A percentile compares a stretch with the other conserved stretches of the same genome.
Evolutionary conservation across 1,284 basidiomycete species (phyloP).

Genomic region (Naganishia sp.): DNA sequence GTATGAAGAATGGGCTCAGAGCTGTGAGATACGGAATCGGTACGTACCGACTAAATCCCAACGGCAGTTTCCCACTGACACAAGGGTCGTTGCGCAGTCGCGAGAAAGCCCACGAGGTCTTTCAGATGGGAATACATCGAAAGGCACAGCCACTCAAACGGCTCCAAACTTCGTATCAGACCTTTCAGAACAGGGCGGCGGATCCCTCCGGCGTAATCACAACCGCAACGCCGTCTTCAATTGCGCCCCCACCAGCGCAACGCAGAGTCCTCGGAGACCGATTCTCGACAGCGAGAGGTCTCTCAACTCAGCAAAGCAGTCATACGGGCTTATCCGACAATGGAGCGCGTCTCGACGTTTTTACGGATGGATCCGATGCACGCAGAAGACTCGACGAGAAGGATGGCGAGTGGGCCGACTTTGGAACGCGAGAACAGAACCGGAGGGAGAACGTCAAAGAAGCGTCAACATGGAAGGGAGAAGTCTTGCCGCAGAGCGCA

Average conservation of each 20-base stretch:
- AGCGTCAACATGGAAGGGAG: constrained; percentile 56
- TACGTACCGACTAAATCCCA: constrained; percentile 55
- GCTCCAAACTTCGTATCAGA: constrained; percentile 76
- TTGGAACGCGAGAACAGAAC: constrained; percentile 56
- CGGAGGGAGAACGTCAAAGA: constrained; percentile 58
- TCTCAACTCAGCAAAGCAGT: not conserved
- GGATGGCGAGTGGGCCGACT: constrained; percentile 54
- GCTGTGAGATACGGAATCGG: constrained; percentile 71
- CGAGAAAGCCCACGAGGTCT: constrained; percentile 78
- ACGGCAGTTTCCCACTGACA: not conserved
- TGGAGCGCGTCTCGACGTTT: constrained; percentile 55
- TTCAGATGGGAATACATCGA: constrained; percentile 78
- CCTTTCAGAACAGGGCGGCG: constrained; percentile 62
- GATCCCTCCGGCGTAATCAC: constrained; percentile 25
- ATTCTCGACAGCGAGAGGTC: not conserved
- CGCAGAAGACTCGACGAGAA: constrained; percentile 32
- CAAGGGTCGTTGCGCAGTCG: constrained; percentile 56
- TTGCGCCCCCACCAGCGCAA: constrained; percentile 14
- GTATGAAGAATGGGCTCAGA: constrained; percentile 81
- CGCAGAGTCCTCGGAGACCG: constrained; percentile 23
- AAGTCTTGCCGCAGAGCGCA: constrained; percentile 53
- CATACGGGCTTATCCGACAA: constrained; percentile 39
- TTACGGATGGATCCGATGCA: constrained; percentile 45
- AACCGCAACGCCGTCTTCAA: constrained; percentile 12
- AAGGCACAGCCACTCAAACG: constrained; percentile 79